Evolutionary conservation across 208 protist species (phyloP), one percentile per base, ranked within the genome.

Genomic region (Trypanosoma rangeli): DNA sequence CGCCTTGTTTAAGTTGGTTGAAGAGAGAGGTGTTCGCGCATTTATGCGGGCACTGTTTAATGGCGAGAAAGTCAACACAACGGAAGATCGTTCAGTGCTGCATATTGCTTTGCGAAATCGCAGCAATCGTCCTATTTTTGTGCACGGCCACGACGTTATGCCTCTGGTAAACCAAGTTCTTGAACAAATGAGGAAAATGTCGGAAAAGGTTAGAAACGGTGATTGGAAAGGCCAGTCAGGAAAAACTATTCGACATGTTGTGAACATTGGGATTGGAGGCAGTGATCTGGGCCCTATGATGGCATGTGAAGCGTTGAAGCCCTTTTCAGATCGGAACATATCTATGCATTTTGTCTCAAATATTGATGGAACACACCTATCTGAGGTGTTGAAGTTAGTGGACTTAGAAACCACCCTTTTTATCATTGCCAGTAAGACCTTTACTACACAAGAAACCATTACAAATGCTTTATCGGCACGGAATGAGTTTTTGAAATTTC

Each of bases 211-310:
- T 24, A 88, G 94, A 68, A 87, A 39, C 37, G 97, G 97, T 39
- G 73, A 83, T 64, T 98, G 94, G 93, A 97, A 88, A 44, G 97
- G 97, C n/a, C 94, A 94, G 72, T 97, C 92, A 12, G 97, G 96
- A 35, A 97, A 98, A 76, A 64, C 68, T 16, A 97, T 99, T 64
- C 94, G 86, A 5, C 90, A 99, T 56, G 80, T 99, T 42, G 97
- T 99, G 37, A 99, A 99, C 76, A 98, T 99, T 68, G 98, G 93
- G 57, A 99, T 99, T 74, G 97, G 98, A 57, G 98, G 98, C 42
- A 98, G 96, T 64, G 98, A 99, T 64, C 80, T 99, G 28, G 97
- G 97, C 37, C 96, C 96, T 35, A 76, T 97, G 62, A 98, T 98
- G 97, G 96, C 95, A 55, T 92, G 84, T 15, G 86, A 98, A 74